These are phyloP conservation scores for Chaetomium globosum DNA, from an alignment of 2,329 filamentous ascomycete species.

Conservation along the genomic window DNA sequence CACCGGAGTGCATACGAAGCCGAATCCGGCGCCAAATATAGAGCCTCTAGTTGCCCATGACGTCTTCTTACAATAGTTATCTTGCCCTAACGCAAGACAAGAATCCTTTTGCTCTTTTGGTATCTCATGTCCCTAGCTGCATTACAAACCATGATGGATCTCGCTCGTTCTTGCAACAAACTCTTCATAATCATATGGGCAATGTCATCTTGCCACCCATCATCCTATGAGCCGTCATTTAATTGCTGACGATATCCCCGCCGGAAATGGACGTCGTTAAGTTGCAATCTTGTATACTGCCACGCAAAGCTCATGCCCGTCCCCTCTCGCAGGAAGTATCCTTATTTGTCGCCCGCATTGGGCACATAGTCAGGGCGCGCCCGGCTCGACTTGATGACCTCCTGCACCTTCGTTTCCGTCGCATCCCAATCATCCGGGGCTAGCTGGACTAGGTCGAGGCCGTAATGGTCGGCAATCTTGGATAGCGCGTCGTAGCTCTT, in stretches of 20 bases:
- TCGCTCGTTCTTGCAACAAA: conserved; percentile 17
- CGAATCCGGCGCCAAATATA: conserved; percentile 26
- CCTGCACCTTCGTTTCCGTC: conserved; percentile 69
- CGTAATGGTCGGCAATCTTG: conserved; percentile 78
- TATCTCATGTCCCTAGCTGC: conserved; percentile 29
- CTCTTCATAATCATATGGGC: conserved; percentile 21
- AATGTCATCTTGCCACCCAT: conserved; percentile 10
- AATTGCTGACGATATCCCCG: conserved; percentile 10
- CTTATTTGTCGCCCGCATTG: conserved; percentile 30
- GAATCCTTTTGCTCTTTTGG: conserved; percentile 30
- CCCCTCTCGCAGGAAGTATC: not conserved
- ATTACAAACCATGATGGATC: conserved; percentile 24
- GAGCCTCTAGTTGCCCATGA: not conserved
- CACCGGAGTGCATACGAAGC: conserved; percentile 20
- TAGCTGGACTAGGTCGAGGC: conserved; percentile 77
- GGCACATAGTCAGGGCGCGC: conserved; percentile 40
- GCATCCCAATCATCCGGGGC: conserved; percentile 88
- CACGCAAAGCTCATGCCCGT: not conserved
- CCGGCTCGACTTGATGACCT: conserved; percentile 38
- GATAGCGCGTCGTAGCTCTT: conserved; percentile 78
- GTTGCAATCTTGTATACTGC: conserved; percentile 10
- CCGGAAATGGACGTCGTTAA: not conserved
- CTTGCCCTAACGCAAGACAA: conserved; percentile 11
- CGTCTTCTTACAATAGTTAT: not conserved
- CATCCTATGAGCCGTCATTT: conserved; percentile 3